Evolutionary conservation across 2,329 filamentous ascomycete genomes (phyloP), one percentile per base, ranked within the genome.

Genomic region (Madurella fahalii): DNA sequence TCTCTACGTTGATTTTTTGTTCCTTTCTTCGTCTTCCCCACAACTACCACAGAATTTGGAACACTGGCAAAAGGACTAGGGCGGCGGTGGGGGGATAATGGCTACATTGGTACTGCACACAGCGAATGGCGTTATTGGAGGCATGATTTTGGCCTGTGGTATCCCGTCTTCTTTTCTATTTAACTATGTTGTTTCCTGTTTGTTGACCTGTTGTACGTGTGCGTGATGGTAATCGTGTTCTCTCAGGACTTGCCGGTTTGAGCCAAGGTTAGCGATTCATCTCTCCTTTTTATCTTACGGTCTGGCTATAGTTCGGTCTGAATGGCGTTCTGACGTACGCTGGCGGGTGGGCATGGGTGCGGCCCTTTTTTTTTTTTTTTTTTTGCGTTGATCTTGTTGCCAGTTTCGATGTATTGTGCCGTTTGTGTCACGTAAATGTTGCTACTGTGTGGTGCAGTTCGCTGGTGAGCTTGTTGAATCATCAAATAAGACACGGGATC

Each of bases 111-210:
- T 30, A 48, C 20, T 44, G 49, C 46, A 52, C 52, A 52, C 49
- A 58, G 56, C 58, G 54, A 55, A 47, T 41, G 58, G 58, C 58
- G 56, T 61, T 60, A 47, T 53, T 47, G 46, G 56, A 37, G 42
- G 42, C 42, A 44, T 44, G 42, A 31, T 44, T 30, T 15, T 30
- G 11, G 20, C 18, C 7, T 30, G 20, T 44, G 5, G 20, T 31
- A 44, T 44, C 25, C 11, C 16, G 31, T 15, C 34, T 37, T 37
- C 34, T 37, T 15, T 37, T 37, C 34, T 37, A 37, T 9, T 9
- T 9, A 37, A 44, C 16, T 20, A 18, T 8, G 40, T 18, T 42
- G 20, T 31, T 20, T 44, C 30, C 11, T 16, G 40, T 43, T 18
- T 20, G 16, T 20, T 43, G 40, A 2, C 11, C 5, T 31, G 34